Evolutionary conservation across 768 basidiomycete species (phyloP).

Genomic region (Sarcodon sp.): DNA sequence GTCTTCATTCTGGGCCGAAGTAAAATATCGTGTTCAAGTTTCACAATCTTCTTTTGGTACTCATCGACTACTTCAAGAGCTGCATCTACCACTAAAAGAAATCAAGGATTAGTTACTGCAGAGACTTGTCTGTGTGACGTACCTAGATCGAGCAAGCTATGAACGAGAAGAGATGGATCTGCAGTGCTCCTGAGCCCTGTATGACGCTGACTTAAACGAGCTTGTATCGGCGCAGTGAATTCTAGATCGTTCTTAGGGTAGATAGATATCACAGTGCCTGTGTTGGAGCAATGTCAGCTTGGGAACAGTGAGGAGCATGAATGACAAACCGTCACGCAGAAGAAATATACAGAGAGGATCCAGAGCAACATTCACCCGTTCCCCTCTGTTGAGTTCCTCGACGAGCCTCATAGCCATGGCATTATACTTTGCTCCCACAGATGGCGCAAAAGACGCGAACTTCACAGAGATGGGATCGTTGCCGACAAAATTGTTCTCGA

Average conservation of each 20-base stretch:
- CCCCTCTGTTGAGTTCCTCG: conserved; percentile 33
- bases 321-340: conserved; percentile 40
- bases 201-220: conserved; percentile 44
- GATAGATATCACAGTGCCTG: conserved; percentile 56
- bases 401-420: conserved; percentile 15
- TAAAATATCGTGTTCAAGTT: conserved; percentile 48
- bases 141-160: conserved; percentile 51
- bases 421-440: conserved; percentile 1
- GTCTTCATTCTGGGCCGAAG: conserved; percentile 47
- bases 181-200: conserved; percentile 48
- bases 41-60: conserved; percentile 49
- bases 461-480: too few relatives aligned
- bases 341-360: conserved; percentile 60
- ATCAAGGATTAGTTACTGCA: background rate
- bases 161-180: conserved; percentile 57
- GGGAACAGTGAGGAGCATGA: background rate
- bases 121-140: conserved; percentile 1
- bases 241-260: conserved; percentile 29
- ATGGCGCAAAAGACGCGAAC: too few relatives aligned
- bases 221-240: conserved; percentile 42
- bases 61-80: conserved; percentile 57
- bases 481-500: too few relatives aligned
- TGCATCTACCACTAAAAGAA: conserved; percentile 47
- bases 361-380: conserved; percentile 45
- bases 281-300: background rate